Evolutionary conservation across 208 protist genomes (phyloP).

Genomic region (Novymonas esmeraldas): DNA sequence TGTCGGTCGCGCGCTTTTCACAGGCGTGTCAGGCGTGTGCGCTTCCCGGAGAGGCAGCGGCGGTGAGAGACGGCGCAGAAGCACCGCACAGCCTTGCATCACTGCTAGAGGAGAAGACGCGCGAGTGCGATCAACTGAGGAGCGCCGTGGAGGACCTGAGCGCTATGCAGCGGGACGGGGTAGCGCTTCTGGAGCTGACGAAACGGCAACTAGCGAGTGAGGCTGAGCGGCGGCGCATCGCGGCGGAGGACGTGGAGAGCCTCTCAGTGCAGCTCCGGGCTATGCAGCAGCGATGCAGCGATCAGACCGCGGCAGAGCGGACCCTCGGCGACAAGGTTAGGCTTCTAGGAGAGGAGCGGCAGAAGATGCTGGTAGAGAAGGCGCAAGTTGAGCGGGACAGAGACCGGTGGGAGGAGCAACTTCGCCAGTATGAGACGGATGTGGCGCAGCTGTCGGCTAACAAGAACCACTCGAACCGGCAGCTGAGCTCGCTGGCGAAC

Average conservation of each 20-base stretch:
- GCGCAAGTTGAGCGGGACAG: slow-evolving; percentile 52
- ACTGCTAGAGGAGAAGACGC: slow-evolving; percentile 62
- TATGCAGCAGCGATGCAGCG: slow-evolving; percentile 69
- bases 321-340: slow-evolving; percentile 46
- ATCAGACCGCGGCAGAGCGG: slow-evolving; percentile 56
- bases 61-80: background rate
- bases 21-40: slow-evolving; percentile 28
- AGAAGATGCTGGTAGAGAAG: slow-evolving; percentile 38
- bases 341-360: slow-evolving; percentile 50
- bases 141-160: slow-evolving; percentile 56
- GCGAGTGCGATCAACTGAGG: slow-evolving; percentile 69
- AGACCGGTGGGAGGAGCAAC: slow-evolving; percentile 49
- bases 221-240: slow-evolving; percentile 36
- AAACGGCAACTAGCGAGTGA: slow-evolving; percentile 54
- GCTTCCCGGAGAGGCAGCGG: background rate
- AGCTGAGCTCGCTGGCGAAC: slow-evolving; percentile 58
- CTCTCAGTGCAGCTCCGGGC: slow-evolving; percentile 67
- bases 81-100: slow-evolving; percentile 12
- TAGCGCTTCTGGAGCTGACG: slow-evolving; percentile 43
- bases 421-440: slow-evolving; percentile 77
- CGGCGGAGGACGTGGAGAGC: slow-evolving; percentile 58
- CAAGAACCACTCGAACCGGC: slow-evolving; percentile 77
- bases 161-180: slow-evolving; percentile 47
- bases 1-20: background rate
- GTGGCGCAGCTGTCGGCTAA: slow-evolving; percentile 71